Evolutionary conservation across 495 filamentous ascomycete genomes (phyloP).

Genomic region (Penicillium longicatenatum): DNA sequence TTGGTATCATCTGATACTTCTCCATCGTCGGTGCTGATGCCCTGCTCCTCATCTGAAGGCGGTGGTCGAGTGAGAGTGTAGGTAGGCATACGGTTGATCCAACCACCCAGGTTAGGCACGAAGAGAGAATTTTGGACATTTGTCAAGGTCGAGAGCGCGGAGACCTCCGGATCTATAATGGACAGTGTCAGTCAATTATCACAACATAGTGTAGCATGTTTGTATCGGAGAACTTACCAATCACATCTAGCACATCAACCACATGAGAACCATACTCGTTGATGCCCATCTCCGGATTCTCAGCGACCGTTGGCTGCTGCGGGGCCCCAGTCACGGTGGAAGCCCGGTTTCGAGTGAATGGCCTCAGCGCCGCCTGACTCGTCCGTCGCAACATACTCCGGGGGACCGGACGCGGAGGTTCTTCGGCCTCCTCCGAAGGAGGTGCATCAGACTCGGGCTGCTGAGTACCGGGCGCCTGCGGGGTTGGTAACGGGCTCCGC

Average conservation of each 20-base stretch:
- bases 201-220: neutral
- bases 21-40: constrained; percentile 33
- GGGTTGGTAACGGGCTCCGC: constrained; percentile 18
- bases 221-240: constrained; percentile 52
- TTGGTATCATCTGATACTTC: constrained; percentile 28
- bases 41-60: constrained; percentile 33
- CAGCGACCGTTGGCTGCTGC: neutral
- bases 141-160: constrained; percentile 71
- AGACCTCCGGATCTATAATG: constrained; percentile 68
- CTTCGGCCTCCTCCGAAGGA: constrained; percentile 7
- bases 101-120: constrained; percentile 66
- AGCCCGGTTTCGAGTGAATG: constrained; percentile 39
- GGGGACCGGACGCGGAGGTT: constrained; percentile 19
- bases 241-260: constrained; percentile 70
- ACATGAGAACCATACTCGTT: constrained; percentile 59
- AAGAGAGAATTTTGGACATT: constrained; percentile 82
- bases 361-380: constrained; percentile 36
- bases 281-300: constrained; percentile 10
- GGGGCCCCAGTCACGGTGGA: constrained; percentile 34
- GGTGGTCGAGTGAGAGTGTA: constrained; percentile 65
- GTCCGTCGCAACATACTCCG: constrained; percentile 35
- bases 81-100: constrained; percentile 70
- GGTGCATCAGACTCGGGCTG: constrained; percentile 1
- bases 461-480: constrained; percentile 1
- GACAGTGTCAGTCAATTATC: neutral